Base-by-base conservation (phyloP, 2,329 filamentous ascomycete species). In the Fusarium secorum region DNA sequence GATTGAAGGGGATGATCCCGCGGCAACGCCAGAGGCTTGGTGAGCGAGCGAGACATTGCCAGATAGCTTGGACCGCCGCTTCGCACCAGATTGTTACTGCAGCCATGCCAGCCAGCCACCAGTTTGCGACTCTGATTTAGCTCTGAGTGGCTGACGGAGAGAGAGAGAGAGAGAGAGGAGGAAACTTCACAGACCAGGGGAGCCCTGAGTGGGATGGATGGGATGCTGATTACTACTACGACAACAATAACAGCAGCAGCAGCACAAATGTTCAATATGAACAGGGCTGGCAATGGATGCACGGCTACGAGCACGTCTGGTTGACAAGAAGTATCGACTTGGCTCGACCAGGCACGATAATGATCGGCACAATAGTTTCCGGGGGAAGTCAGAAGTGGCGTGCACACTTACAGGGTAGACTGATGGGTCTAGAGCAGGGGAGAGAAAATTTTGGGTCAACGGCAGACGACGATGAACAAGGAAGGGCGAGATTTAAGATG, bases 271-370 rank as follows among this genome's bases (percentile, higher is more conserved):
- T 65, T 71, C 65, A 75, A 68, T 63, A 63, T 73, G 60, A 64
- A 60, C 71, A 73, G 74, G 74, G 74, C 74, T 76, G 74, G 76
- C 73, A 69, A 66, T 73, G 71, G 66, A 76, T 72, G 72, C 73
- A 66, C 74, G 74, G 74, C 74, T 75, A 74, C 63, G 54, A 72
- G 63, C 60, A 70, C 58, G 64, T 70, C 63, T 68, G 59, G 67
- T 70, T 64, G 66, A 70, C 62, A 66, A 70, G 54, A 72, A 70
- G 53, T 65, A 74, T 74, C 59, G 60, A 71, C 68, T 69, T 62
- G 66, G 67, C 74, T 68, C 63, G 44, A 66, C 60, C 70, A 74
- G 72, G 58, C 72, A 76, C 70, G 71, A 76, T 66, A 73, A 75
- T 70, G 74, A 76, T 75, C 72, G 72, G 68, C 74, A 38, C 72